Percentiles rank a stretch among this genome's conserved stretches.
These are phyloP conservation scores for Trichoderma asperellum DNA, from an alignment of 2,329 filamentous ascomycete species.

Conservation along the genomic window DNA sequence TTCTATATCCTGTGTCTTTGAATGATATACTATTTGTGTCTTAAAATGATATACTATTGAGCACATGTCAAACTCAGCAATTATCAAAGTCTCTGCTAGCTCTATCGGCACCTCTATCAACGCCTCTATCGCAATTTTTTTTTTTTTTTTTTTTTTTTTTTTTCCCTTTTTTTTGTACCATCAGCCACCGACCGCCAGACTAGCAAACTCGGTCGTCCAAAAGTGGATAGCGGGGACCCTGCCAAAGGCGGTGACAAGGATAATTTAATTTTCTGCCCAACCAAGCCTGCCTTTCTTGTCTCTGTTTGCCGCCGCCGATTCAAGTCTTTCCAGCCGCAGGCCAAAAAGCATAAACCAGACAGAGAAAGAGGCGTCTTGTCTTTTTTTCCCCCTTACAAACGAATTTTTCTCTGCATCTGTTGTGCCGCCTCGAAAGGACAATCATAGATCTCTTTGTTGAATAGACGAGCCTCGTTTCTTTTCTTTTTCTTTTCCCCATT, in stretches of 20 bases:
- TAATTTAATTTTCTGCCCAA: conserved; percentile 41
- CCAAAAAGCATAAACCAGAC: conserved; percentile 13
- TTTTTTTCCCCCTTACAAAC: background rate
- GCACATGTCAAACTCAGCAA: background rate
- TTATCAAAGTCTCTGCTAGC: background rate
- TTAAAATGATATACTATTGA: background rate
- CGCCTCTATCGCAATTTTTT: background rate
- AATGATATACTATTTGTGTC: background rate
- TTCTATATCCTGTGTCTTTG: background rate
- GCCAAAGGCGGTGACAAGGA: conserved; percentile 37
- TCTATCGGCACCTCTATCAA: background rate
- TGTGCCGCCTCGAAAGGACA: background rate
- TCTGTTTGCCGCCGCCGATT: conserved; percentile 12
- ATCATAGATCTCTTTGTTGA: conserved; percentile 5
- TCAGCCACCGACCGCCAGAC: conserved; percentile 6
- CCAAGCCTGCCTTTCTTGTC: conserved; percentile 31
- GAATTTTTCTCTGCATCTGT: conserved; percentile 1
- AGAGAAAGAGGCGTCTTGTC: conserved; percentile 12
- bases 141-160: background rate
- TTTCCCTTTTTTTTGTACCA: conserved; percentile 6
- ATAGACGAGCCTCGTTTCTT: conserved; percentile 10
- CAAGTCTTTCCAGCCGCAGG: conserved; percentile 10
- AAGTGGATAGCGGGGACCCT: conserved; percentile 27
- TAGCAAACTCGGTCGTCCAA: conserved; percentile 19
- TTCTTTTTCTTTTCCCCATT: conserved; percentile 9